These are phyloP conservation scores for Populus trichocarpa DNA, from an alignment of 441 rosid species.

Conservation along the genomic window DNA sequence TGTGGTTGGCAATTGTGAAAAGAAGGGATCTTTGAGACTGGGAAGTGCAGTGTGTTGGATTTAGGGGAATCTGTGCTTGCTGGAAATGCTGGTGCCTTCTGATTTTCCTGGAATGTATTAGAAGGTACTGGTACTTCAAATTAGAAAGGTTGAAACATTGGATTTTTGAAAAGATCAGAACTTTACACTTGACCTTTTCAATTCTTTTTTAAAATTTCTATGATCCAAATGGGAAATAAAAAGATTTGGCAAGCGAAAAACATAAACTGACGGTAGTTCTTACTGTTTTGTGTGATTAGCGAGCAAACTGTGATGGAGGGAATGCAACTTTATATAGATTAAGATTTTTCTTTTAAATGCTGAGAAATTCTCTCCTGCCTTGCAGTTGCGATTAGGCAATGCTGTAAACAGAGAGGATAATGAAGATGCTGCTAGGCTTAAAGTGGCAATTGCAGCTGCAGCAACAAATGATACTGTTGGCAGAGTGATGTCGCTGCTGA, in stretches of 20 bases:
- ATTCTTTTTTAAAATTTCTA: too few species aligned
- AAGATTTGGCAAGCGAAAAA: too few species aligned
- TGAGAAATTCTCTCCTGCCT: conserved; percentile 1
- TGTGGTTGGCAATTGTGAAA: neutral
- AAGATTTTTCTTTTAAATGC: neutral
- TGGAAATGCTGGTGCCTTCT: too few species aligned
- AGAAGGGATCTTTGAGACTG: neutral
- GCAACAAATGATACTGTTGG: conserved; percentile 80
- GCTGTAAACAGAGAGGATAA: conserved; percentile 70
- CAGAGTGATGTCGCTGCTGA: conserved; percentile 56
- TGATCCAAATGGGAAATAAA: too few species aligned
- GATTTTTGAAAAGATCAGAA: neutral
- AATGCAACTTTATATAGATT: neutral
- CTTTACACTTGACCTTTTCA: neutral
- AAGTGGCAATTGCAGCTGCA: conserved; percentile 93
- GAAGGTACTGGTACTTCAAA: too few species aligned
- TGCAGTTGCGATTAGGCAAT: conserved; percentile 62
- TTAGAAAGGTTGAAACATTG: neutral
- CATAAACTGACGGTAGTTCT: neutral
- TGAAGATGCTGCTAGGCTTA: conserved; percentile 75
- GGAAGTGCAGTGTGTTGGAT: neutral
- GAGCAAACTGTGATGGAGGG: neutral
- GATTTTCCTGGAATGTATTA: too few species aligned
- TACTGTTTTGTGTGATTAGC: neutral
- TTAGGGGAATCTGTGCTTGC: too few species aligned